A percentile compares a stretch with the other conserved stretches of the same genome.
Evolutionary conservation across 257 asterid species (phyloP).

Genomic region (Marsdenia floribunda): DNA sequence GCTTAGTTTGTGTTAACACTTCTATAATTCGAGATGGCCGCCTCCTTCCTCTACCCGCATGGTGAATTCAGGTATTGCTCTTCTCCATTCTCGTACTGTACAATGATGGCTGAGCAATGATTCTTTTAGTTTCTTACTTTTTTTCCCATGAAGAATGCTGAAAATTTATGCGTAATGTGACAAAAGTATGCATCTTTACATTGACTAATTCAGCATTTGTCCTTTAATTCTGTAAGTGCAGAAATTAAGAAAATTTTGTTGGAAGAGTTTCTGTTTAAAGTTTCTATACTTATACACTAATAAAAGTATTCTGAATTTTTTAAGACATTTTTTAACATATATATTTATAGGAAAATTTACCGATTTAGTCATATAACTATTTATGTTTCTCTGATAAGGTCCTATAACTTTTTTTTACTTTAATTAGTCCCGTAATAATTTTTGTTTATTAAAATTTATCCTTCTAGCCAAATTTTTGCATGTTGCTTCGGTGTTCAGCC

Average conservation of each 20-base stretch:
- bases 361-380: too few species aligned
- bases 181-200: background rate
- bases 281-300: too few species aligned
- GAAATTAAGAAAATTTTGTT: background rate
- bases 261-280: background rate
- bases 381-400: too few species aligned
- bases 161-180: background rate
- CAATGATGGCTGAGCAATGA: background rate
- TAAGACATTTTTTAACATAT: too few species aligned
- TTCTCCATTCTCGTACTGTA: background rate
- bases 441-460: too few species aligned
- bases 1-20: too few species aligned
- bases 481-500: too few species aligned
- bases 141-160: background rate
- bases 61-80: background rate
- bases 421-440: too few species aligned
- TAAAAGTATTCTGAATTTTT: too few species aligned
- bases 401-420: too few species aligned
- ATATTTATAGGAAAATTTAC: too few species aligned
- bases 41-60: background rate
- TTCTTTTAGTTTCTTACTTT: background rate
- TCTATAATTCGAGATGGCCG: background rate
- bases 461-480: too few species aligned
- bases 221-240: background rate
- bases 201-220: background rate